These are phyloP conservation scores for Lactifluus rugatus DNA, from an alignment of 768 basidiomycete species.

Conservation along the genomic window DNA sequence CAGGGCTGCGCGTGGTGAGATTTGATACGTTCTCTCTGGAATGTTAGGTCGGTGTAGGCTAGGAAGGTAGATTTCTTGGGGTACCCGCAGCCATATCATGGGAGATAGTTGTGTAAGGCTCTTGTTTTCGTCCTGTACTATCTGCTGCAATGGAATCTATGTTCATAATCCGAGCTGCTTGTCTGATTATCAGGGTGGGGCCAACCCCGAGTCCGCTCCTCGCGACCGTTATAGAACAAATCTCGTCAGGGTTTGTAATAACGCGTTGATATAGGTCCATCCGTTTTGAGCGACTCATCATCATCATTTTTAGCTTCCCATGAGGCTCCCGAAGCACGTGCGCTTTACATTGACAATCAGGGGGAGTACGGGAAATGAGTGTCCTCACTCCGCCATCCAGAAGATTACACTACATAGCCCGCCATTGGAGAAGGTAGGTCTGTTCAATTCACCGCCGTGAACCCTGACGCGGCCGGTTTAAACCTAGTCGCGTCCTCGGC, in stretches of 20 bases:
- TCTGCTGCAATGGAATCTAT: too few species aligned
- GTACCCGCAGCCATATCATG: not conserved
- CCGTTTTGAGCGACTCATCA: too few species aligned
- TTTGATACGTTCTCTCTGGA: not conserved
- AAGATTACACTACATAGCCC: too few species aligned
- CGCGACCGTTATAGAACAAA: conserved; percentile 72
- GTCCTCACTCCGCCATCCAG: too few species aligned
- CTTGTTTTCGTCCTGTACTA: not conserved
- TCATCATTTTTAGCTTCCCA: too few species aligned
- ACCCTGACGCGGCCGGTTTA: not conserved
- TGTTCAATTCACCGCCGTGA: too few species aligned
- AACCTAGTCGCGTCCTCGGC: not conserved
- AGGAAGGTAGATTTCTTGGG: not conserved
- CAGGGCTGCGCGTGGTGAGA: conserved; percentile 1
- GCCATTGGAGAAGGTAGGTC: too few species aligned
- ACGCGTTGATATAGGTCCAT: too few species aligned
- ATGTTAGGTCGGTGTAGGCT: not conserved
- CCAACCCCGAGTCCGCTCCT: conserved; percentile 63
- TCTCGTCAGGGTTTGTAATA: conserved; percentile 56
- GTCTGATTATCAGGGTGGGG: conserved; percentile 15
- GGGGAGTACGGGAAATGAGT: too few species aligned
- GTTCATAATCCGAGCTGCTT: conserved; percentile 25
- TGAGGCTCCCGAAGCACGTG: too few species aligned
- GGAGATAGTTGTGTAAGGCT: too few species aligned
- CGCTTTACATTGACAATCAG: too few species aligned